phyloP scores from a whole-genome alignment of 1,284 basidiomycete species.

The Ustanciosporium gigantosporum region DNA sequence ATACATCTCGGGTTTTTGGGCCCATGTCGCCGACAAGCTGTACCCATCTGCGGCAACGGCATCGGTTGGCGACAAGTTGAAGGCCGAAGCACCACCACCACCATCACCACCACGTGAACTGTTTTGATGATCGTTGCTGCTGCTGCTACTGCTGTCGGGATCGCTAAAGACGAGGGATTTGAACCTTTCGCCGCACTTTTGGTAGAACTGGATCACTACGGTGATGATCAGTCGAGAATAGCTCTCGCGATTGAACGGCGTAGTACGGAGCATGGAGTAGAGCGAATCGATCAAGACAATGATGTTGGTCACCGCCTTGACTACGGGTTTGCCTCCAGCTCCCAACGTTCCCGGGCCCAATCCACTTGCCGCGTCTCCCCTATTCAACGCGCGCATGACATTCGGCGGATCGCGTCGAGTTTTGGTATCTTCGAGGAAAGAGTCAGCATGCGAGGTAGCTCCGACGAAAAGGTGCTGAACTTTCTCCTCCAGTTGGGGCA shows the following conservation, averaged over 20 bases:
- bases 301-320: slow-evolving; percentile 83
- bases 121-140: not conserved
- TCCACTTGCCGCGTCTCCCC: too few species aligned
- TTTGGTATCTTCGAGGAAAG: slow-evolving; percentile 66
- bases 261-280: slow-evolving; percentile 85
- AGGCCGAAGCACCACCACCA: not conserved
- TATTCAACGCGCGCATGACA: not conserved
- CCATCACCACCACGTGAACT: not conserved
- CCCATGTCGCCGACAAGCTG: slow-evolving; percentile 49
- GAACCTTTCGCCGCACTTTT: slow-evolving; percentile 85
- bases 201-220: slow-evolving; percentile 96
- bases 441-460: slow-evolving; percentile 64
- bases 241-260: slow-evolving; percentile 88
- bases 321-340: slow-evolving; percentile 69
- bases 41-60: slow-evolving; percentile 1
- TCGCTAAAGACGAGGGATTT: slow-evolving; percentile 70
- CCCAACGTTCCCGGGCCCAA: too few species aligned
- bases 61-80: not conserved
- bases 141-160: not conserved
- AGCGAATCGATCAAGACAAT: slow-evolving; percentile 89
- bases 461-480: slow-evolving; percentile 64
- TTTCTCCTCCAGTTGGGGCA: slow-evolving; percentile 94
- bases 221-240: slow-evolving; percentile 87
- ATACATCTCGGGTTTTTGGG: slow-evolving; percentile 70
- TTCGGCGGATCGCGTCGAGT: not conserved